phyloP scores from a whole-genome alignment of 2,329 filamentous ascomycete species.

The Acrocalymma vagum region DNA sequence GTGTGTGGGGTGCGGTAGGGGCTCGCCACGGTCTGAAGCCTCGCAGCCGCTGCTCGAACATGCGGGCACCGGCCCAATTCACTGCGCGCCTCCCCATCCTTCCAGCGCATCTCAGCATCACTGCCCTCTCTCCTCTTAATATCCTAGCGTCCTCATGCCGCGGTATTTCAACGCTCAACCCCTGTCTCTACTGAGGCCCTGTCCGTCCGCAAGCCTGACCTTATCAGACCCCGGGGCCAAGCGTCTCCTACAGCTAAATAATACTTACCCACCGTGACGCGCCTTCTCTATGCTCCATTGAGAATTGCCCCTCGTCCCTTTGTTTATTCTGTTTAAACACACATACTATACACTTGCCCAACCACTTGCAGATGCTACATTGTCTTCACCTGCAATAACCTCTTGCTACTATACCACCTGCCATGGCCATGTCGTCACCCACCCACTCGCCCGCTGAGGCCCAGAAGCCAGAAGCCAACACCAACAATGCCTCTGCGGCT shows the following conservation, averaged over 20 bases:
- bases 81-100: constrained; percentile 35
- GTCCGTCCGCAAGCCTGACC: too few species aligned
- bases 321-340: constrained; percentile 44
- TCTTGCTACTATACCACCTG: constrained; percentile 22
- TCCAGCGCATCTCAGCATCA: constrained; percentile 41
- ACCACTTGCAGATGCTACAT: constrained; percentile 42
- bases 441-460: constrained; percentile 42
- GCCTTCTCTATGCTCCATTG: constrained; percentile 46
- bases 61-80: constrained; percentile 42
- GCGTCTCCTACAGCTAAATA: constrained; percentile 47
- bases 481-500: constrained; percentile 39
- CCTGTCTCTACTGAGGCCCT: constrained; percentile 32
- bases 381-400: constrained; percentile 33
- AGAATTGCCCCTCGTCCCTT: constrained; percentile 45
- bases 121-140: constrained; percentile 37
- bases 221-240: constrained; percentile 48
- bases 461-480: constrained; percentile 39
- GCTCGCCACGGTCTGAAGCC: constrained; percentile 44
- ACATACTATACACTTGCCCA: constrained; percentile 39
- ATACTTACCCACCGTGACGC: constrained; percentile 49
- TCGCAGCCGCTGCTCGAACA: constrained; percentile 42
- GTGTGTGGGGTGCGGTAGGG: constrained; percentile 44
- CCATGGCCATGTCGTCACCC: constrained; percentile 44
- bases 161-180: constrained; percentile 32
- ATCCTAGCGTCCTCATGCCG: constrained; percentile 43